These are phyloP conservation scores for Raffaelea ambrosiae DNA, from an alignment of 2,329 filamentous ascomycete species.

Conservation along the genomic window DNA sequence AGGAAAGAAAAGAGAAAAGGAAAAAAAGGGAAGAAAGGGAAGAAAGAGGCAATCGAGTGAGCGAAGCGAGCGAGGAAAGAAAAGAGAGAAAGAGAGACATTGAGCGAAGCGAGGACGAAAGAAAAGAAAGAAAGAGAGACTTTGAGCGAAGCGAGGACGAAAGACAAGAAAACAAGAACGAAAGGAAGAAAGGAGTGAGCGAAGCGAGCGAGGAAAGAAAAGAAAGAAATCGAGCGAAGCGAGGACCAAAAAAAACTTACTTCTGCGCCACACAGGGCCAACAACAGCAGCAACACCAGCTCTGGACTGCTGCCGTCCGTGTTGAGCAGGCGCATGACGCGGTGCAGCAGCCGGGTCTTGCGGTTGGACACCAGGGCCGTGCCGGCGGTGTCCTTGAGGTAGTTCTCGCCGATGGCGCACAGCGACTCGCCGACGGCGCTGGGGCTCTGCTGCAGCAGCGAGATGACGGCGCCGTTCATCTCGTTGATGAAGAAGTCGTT, in stretches of 20 bases:
- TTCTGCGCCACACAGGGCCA: slow-evolving; percentile 15
- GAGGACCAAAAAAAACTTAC: background rate
- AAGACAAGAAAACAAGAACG: background rate
- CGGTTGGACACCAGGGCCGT: slow-evolving; percentile 5
- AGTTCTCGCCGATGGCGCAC: slow-evolving; percentile 13
- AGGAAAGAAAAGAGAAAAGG: background rate
- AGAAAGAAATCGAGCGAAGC: background rate
- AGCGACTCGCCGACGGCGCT: slow-evolving; percentile 10
- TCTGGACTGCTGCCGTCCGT: slow-evolving; percentile 8
- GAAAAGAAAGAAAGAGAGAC: background rate
- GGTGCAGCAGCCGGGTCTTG: slow-evolving; percentile 7
- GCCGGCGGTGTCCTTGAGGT: slow-evolving; percentile 2
- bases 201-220: background rate
- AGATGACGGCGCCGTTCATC: slow-evolving; percentile 12
- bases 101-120: background rate
- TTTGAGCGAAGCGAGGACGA: background rate
- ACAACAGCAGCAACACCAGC: slow-evolving; percentile 9
- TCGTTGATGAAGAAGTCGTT: slow-evolving; percentile 11
- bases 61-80: background rate
- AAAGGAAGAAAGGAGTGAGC: background rate
- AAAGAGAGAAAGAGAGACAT: background rate
- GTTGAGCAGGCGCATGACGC: slow-evolving; percentile 7
- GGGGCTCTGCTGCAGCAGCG: slow-evolving; percentile 9
- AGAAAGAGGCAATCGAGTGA: background rate
- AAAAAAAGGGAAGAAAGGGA: background rate